Percentiles rank a stretch among this genome's conserved stretches.
Conservation (phyloP, 768 basidiomycete genomes). For the Coprinopsis sp. region DNA sequence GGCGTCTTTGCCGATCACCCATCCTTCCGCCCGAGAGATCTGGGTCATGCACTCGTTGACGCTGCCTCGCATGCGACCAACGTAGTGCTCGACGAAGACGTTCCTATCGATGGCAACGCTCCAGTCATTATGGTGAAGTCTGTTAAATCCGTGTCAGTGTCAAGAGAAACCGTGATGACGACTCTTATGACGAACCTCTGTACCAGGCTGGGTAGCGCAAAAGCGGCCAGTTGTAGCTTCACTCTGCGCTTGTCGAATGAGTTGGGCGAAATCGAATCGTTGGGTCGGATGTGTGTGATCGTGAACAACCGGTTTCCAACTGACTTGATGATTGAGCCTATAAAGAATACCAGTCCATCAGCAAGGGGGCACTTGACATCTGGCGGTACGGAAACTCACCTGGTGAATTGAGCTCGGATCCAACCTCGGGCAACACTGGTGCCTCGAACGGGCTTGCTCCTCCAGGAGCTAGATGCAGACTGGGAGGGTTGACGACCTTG, state of each 20-base stretch:
- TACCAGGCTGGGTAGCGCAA: slow-evolving; percentile 71
- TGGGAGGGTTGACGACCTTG: too few species aligned
- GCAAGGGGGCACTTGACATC: too few species aligned
- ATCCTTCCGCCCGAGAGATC: slow-evolving; percentile 71
- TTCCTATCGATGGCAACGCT: slow-evolving; percentile 40
- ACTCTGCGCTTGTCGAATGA: slow-evolving; percentile 89
- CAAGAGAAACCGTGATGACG: background rate
- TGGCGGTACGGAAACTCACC: too few species aligned
- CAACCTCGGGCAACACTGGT: too few species aligned
- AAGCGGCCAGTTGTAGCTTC: slow-evolving; percentile 70
- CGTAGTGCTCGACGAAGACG: slow-evolving; percentile 74
- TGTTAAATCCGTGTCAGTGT: background rate
- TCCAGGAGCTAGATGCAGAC: too few species aligned
- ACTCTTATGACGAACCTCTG: background rate
- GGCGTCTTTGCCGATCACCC: slow-evolving; percentile 74
- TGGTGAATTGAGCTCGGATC: too few species aligned
- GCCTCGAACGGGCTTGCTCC: too few species aligned
- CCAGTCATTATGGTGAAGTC: background rate
- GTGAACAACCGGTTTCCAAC: slow-evolving; percentile 60
- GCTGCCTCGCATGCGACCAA: slow-evolving; percentile 69
- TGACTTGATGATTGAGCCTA: background rate
- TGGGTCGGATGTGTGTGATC: slow-evolving; percentile 79
- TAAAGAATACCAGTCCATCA: too few species aligned
- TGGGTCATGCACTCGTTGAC: slow-evolving; percentile 64
- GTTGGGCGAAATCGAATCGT: slow-evolving; percentile 82